A percentile compares a stretch with the other conserved stretches of the same genome.
phyloP scores from a whole-genome alignment of 306 rosid genomes.

The Trifolium pratense region DNA sequence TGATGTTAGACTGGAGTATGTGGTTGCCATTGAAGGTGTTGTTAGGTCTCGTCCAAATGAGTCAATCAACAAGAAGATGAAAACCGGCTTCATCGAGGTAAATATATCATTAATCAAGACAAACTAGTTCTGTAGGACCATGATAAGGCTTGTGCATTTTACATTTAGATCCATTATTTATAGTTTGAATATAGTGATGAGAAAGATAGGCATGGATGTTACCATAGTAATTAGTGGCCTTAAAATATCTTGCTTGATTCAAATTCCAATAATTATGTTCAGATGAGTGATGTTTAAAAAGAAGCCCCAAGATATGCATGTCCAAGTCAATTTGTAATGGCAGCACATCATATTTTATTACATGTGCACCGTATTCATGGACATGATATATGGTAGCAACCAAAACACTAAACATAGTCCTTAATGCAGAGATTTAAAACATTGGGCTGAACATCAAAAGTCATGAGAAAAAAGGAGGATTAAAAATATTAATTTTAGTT shows the following conservation, averaged over 20 bases:
- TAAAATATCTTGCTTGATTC: not conserved
- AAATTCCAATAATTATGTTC: not conserved
- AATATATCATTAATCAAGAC: not conserved
- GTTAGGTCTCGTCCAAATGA: slow-evolving; percentile 80
- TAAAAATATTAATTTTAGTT: not conserved
- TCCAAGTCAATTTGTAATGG: not conserved
- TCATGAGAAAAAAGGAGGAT: not conserved
- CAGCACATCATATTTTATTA: not conserved
- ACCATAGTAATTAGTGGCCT: not conserved
- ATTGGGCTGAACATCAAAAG: not conserved
- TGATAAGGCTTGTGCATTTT: not conserved
- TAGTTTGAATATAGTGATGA: not conserved
- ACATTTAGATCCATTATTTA: not conserved
- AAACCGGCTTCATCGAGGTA: slow-evolving; percentile 88
- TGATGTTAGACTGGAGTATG: slow-evolving; percentile 81
- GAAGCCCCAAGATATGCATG: not conserved
- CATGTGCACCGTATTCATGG: not conserved
- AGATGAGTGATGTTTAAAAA: not conserved
- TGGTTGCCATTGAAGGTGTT: slow-evolving; percentile 84
- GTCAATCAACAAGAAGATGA: slow-evolving; percentile 81
- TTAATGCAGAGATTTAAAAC: not conserved
- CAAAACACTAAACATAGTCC: not conserved
- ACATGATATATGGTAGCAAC: not conserved
- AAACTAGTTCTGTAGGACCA: not conserved
- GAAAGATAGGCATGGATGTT: not conserved